Conservation (phyloP, 306 rosid genomes). For the Trifolium pratense region DNA sequence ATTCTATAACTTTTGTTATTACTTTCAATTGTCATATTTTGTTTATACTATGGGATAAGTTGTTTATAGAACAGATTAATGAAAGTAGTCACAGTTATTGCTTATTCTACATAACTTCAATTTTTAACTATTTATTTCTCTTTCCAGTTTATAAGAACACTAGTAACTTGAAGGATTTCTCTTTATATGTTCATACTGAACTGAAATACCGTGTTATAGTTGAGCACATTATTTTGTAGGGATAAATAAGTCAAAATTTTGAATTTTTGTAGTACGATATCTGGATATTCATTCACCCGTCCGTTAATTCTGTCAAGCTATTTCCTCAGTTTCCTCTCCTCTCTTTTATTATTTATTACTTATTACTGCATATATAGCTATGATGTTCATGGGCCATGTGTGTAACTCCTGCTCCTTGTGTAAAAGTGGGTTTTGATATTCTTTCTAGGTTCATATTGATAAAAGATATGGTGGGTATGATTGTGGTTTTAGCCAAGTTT, state of each 20-base stretch:
- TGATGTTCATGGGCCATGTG: constrained; percentile 11
- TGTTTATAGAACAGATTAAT: constrained; percentile 16
- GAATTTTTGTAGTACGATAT: constrained; percentile 16
- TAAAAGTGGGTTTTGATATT: constrained; percentile 14
- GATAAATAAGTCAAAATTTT: background rate
- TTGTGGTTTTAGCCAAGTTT: constrained; percentile 4
- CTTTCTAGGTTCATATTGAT: constrained; percentile 3
- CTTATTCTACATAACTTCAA: background rate
- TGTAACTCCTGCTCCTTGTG: constrained; percentile 13
- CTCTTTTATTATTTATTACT: background rate
- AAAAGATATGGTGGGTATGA: background rate
- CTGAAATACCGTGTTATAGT: constrained; percentile 9
- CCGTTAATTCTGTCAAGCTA: background rate
- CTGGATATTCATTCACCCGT: constrained; percentile 1
- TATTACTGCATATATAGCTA: background rate
- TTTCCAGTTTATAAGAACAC: background rate
- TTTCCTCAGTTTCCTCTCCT: background rate
- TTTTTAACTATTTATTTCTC: background rate
- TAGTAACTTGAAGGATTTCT: background rate
- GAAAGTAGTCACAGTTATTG: constrained; percentile 23
- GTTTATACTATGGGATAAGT: constrained; percentile 1
- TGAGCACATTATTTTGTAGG: background rate
- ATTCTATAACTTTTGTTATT: constrained; percentile 17
- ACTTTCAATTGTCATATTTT: constrained; percentile 8
- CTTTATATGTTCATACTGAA: constrained; percentile 2